These are phyloP conservation scores for Globisporangium megalacanthum DNA, from an alignment of 352 stramenopile genomes.

Conservation along the genomic window DNA sequence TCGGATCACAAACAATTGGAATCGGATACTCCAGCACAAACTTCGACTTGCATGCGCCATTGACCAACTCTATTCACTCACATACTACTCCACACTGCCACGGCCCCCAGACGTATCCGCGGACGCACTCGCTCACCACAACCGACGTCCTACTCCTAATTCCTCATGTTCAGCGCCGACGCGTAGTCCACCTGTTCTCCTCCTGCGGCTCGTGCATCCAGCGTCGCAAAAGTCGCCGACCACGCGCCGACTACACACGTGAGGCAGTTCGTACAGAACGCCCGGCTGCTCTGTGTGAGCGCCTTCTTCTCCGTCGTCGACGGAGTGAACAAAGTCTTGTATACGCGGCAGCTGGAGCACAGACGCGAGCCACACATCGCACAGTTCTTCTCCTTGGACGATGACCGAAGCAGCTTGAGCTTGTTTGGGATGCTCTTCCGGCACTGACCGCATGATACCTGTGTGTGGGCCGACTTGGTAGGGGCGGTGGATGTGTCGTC, in stretches of 20 bases:
- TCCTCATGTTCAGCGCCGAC: constrained; percentile 14
- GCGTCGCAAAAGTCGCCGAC: constrained; percentile 11
- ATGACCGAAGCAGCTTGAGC: neutral
- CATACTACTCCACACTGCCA: too few relatives aligned
- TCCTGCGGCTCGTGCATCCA: constrained; percentile 6
- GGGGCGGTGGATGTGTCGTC: too few relatives aligned
- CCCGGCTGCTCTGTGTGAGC: too few relatives aligned
- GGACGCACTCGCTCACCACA: too few relatives aligned
- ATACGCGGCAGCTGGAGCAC: too few relatives aligned
- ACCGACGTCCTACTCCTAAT: neutral
- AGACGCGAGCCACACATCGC: constrained; percentile 11
- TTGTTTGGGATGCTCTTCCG: neutral
- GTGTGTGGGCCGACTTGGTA: neutral
- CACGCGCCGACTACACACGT: constrained; percentile 2
- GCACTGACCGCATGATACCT: neutral
- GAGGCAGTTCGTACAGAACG: constrained; percentile 26
- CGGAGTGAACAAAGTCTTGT: too few relatives aligned
- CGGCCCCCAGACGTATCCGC: too few relatives aligned
- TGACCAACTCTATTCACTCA: too few relatives aligned
- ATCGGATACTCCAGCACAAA: too few relatives aligned
- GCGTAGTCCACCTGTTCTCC: constrained; percentile 16
- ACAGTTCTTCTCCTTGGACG: constrained; percentile 6
- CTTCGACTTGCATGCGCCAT: too few relatives aligned
- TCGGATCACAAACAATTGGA: too few relatives aligned
- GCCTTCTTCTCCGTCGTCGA: too few relatives aligned